A percentile compares a stretch with the other conserved stretches of the same genome.
Evolutionary conservation across 768 basidiomycete species (phyloP).

Genomic region (Leccinellum albellum): DNA sequence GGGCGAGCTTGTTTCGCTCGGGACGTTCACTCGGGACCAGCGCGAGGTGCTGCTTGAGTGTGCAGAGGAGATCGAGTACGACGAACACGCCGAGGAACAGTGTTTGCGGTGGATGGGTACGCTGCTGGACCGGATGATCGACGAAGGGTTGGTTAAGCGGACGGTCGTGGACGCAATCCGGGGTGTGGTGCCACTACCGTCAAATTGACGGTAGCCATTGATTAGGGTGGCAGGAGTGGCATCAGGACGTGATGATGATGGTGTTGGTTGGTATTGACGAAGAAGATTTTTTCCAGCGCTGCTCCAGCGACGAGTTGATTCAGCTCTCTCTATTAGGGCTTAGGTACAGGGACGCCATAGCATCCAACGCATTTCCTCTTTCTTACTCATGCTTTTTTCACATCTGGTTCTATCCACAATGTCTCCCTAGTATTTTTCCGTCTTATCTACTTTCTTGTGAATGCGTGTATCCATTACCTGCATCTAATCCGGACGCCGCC

Average conservation of each 20-base stretch:
- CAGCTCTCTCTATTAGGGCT: not conserved
- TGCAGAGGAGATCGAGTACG: slow-evolving; percentile 25
- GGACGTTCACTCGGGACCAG: slow-evolving; percentile 21
- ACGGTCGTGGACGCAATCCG: slow-evolving; percentile 10
- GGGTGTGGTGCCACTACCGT: slow-evolving; percentile 9
- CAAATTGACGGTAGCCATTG: not conserved
- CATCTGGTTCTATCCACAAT: not conserved
- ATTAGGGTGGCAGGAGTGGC: not conserved
- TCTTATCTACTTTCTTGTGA: not conserved
- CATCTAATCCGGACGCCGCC: not conserved
- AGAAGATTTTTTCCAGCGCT: no score
- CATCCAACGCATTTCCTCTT: not conserved
- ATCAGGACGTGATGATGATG: not conserved
- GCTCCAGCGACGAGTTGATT: not conserved
- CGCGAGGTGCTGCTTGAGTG: slow-evolving; percentile 25
- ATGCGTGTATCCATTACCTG: not conserved
- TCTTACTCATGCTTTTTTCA: not conserved
- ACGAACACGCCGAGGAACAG: slow-evolving; percentile 4
- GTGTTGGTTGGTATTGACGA: not conserved
- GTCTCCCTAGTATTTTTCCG: not conserved
- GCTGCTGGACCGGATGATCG: slow-evolving; percentile 16
- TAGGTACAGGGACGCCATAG: not conserved
- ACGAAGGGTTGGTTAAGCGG: slow-evolving; percentile 10
- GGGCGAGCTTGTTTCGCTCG: slow-evolving; percentile 14
- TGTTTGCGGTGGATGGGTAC: slow-evolving; percentile 16